These are phyloP conservation scores for Rhizopogon sp. DNA, from an alignment of 768 basidiomycete species.

Conservation along the genomic window DNA sequence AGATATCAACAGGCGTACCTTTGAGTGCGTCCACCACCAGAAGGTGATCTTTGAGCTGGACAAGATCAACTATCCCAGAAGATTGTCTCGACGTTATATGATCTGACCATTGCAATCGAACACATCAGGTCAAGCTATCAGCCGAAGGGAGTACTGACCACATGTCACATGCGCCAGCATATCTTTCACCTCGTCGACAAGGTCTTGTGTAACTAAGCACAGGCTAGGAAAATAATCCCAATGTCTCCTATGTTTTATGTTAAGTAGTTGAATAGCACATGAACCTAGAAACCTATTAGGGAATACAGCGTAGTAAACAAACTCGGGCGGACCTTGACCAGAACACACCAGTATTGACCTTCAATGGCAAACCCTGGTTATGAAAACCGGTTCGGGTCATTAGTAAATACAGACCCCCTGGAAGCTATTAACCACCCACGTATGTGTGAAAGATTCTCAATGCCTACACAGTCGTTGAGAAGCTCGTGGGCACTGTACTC, in stretches of 20 bases:
- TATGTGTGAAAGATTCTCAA: conserved; percentile 17
- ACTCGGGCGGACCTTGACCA: neutral
- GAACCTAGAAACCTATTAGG: neutral
- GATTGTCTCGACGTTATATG: conserved; percentile 25
- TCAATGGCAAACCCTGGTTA: conserved; percentile 28
- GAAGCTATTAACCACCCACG: conserved; percentile 5
- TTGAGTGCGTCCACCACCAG: conserved; percentile 21
- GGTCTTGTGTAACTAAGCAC: conserved; percentile 18
- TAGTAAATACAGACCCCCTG: neutral
- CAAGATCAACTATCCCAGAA: conserved; percentile 13
- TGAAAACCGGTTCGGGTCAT: neutral
- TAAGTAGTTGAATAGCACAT: neutral
- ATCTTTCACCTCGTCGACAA: conserved; percentile 21
- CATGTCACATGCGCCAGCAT: conserved; percentile 22
- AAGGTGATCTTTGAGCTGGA: conserved; percentile 18
- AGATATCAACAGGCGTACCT: conserved; percentile 9
- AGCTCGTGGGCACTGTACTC: conserved; percentile 31
- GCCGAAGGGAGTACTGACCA: conserved; percentile 10
- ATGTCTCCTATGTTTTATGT: conserved; percentile 25
- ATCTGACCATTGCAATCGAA: conserved; percentile 7
- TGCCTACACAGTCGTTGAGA: conserved; percentile 18
- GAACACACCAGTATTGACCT: conserved; percentile 31
- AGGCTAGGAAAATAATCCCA: conserved; percentile 28
- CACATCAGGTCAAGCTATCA: neutral
- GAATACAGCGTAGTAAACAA: neutral